Evolutionary conservation across 371 early-diverging fungal species (phyloP).

Genomic region (Lichtheimia ornata): DNA sequence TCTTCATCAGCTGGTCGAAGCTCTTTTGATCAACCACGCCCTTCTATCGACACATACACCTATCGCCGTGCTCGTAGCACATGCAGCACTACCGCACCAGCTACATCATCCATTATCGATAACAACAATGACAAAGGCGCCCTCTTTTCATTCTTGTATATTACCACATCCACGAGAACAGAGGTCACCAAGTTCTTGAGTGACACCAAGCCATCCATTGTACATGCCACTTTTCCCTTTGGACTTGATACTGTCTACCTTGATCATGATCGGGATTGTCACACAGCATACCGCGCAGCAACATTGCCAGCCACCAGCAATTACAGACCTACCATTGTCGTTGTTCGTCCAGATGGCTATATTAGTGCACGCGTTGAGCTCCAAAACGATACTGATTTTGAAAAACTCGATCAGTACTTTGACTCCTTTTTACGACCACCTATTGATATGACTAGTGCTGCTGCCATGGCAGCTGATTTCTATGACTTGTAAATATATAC

Average conservation of each 20-base stretch:
- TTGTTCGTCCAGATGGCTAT: constrained; percentile 45
- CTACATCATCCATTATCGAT: neutral
- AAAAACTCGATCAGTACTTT: constrained; percentile 28
- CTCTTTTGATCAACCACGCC: constrained; percentile 13
- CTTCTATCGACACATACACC: neutral
- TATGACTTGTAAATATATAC: constrained; percentile 11
- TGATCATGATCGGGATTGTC: constrained; percentile 47
- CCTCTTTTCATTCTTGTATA: constrained; percentile 17
- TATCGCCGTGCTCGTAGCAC: neutral
- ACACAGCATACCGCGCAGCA: constrained; percentile 26
- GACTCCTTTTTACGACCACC: constrained; percentile 35
- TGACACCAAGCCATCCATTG: constrained; percentile 25
- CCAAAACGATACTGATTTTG: constrained; percentile 14
- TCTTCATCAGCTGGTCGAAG: constrained; percentile 1
- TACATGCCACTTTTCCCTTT: constrained; percentile 35
- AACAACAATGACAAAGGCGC: neutral
- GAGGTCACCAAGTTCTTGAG: constrained; percentile 26
- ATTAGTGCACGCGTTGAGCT: constrained; percentile 27
- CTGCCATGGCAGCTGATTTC: constrained; percentile 38
- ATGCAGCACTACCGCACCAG: constrained; percentile 1
- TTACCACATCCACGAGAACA: constrained; percentile 24
- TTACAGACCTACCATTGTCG: constrained; percentile 24
- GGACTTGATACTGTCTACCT: constrained; percentile 38
- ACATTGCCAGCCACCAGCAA: neutral
- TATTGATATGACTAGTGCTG: constrained; percentile 32